These are phyloP conservation scores for Acephala macrosclerotiorum DNA, from an alignment of 2,329 filamentous ascomycete species.

Conservation along the genomic window DNA sequence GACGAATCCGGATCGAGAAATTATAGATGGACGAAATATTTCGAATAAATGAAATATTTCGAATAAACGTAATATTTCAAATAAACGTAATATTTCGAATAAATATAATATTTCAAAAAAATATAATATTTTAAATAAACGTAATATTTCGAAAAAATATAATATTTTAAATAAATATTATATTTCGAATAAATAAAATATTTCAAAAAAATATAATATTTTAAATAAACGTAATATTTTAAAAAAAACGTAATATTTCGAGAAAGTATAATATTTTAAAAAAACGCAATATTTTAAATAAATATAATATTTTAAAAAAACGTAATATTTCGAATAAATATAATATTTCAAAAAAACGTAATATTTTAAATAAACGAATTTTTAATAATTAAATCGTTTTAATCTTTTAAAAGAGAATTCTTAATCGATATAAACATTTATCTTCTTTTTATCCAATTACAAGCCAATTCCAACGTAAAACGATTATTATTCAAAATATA, in stretches of 20 bases:
- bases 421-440: slow-evolving; percentile 3
- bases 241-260: too few species aligned
- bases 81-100: slow-evolving; percentile 90
- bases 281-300: too few species aligned
- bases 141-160: too few species aligned
- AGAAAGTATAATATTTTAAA: too few species aligned
- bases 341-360: slow-evolving; percentile 92
- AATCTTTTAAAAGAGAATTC: slow-evolving; percentile 7
- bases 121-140: too few species aligned
- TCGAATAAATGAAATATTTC: slow-evolving; percentile 96
- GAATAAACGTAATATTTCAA: slow-evolving; percentile 91
- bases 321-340: slow-evolving; percentile 95
- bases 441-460: background rate
- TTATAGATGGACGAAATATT: slow-evolving; percentile 96
- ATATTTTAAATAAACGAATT: slow-evolving; percentile 97
- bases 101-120: too few species aligned
- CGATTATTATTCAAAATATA: background rate
- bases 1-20: slow-evolving; percentile 96
- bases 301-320: slow-evolving; percentile 93
- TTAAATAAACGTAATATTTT: too few species aligned
- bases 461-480: background rate
- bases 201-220: too few species aligned
- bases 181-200: too few species aligned
- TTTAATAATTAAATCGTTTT: too few species aligned
- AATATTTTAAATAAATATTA: too few species aligned